Percentiles rank a stretch among this genome's conserved stretches.
phyloP scores from a whole-genome alignment of 257 asterid genomes.

The Gentiana straminea region DNA sequence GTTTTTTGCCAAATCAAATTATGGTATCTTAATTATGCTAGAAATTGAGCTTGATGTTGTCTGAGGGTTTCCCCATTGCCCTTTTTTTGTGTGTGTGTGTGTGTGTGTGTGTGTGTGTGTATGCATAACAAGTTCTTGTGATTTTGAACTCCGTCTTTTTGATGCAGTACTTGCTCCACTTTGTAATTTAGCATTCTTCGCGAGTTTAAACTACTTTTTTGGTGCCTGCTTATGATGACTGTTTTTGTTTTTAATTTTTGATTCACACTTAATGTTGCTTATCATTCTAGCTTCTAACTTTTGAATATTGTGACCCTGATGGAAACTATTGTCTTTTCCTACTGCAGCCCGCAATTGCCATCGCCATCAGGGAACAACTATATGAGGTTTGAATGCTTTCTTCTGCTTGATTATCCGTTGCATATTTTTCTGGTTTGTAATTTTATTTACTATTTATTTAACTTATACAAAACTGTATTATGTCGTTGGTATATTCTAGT shows the following conservation, averaged over 20 bases:
- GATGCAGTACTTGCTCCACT: neutral
- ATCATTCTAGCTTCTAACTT: neutral
- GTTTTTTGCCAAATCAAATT: neutral
- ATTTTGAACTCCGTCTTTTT: neutral
- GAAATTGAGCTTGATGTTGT: neutral
- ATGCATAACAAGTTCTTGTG: neutral
- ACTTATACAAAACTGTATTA: neutral
- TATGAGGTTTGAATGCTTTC: conserved; percentile 56
- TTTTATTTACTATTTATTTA: neutral
- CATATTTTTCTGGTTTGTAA: neutral
- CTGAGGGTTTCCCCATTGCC: neutral
- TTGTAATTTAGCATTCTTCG: neutral
- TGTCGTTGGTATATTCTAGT: neutral
- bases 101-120: too few species aligned
- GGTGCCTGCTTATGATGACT: neutral
- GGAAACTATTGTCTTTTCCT: conserved; percentile 11
- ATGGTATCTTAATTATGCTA: neutral
- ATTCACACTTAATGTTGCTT: neutral
- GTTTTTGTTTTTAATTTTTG: neutral
- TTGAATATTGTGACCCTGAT: neutral
- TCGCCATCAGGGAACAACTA: conserved; percentile 89
- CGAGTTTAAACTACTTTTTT: neutral
- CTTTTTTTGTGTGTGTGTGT: too few species aligned
- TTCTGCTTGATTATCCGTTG: conserved; percentile 8
- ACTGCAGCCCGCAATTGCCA: conserved; percentile 87